phyloP scores from a whole-genome alignment of 345 rosid species.

The Aurinia saxatilis region DNA sequence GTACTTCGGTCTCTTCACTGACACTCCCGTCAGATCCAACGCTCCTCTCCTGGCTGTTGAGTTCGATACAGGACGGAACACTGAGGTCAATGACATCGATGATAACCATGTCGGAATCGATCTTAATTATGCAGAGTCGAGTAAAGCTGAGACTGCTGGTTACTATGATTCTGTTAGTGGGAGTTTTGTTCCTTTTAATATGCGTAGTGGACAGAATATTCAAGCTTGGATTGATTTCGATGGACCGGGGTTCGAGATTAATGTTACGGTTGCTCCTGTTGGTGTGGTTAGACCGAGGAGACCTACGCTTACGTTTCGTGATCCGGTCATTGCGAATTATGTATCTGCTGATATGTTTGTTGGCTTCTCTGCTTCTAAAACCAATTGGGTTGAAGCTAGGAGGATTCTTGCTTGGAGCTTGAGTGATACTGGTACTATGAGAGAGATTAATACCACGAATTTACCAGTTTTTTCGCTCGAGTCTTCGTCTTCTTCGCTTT shows the following conservation, averaged over 20 bases:
- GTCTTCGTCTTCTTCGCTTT: slow-evolving; percentile 41
- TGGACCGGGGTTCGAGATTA: slow-evolving; percentile 53
- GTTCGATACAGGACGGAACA: slow-evolving; percentile 64
- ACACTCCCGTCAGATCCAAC: slow-evolving; percentile 24
- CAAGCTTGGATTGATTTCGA: slow-evolving; percentile 88
- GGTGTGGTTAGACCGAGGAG: slow-evolving; percentile 51
- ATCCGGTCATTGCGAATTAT: slow-evolving; percentile 62
- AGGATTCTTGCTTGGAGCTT: slow-evolving; percentile 86
- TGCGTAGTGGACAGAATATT: slow-evolving; percentile 67
- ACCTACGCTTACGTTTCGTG: slow-evolving; percentile 50
- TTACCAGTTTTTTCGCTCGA: slow-evolving; percentile 46
- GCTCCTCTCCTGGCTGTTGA: slow-evolving; percentile 76
- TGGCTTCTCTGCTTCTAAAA: slow-evolving; percentile 77
- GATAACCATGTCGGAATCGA: slow-evolving; percentile 74
- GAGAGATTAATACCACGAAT: slow-evolving; percentile 57
- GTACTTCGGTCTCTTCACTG: slow-evolving; percentile 65
- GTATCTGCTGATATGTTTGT: slow-evolving; percentile 68
- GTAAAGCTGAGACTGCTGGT: slow-evolving; percentile 32
- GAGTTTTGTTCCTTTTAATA: slow-evolving; percentile 41
- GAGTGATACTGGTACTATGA: slow-evolving; percentile 53
- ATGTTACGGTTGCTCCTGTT: slow-evolving; percentile 63
- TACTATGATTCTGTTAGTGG: slow-evolving; percentile 49
- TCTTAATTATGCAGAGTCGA: slow-evolving; percentile 49
- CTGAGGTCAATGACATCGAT: slow-evolving; percentile 58
- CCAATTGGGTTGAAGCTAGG: slow-evolving; percentile 58